phyloP scores from a whole-genome alignment of 768 basidiomycete species.

The Tulasnella sp. region DNA sequence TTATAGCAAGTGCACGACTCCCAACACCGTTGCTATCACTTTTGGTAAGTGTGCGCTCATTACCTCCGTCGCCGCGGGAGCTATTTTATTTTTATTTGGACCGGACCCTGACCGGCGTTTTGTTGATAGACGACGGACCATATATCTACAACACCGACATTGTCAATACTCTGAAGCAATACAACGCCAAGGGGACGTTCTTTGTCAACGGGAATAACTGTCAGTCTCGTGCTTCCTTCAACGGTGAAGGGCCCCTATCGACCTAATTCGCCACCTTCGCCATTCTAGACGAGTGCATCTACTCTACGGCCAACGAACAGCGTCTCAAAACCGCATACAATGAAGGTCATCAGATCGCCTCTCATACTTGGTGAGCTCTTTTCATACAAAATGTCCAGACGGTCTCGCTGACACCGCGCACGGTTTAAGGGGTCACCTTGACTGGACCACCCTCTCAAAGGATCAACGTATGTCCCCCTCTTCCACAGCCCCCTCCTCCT shows the following conservation, averaged over 20 bases:
- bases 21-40: constrained; percentile 6
- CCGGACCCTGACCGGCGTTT: background rate
- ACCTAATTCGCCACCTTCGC: background rate
- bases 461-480: background rate
- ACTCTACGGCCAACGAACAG: constrained; percentile 4
- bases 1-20: background rate
- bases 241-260: background rate
- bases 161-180: background rate
- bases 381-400: background rate
- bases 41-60: background rate
- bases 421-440: background rate
- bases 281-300: constrained; percentile 23
- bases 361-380: background rate
- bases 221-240: background rate
- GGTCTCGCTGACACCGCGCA: background rate
- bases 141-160: constrained; percentile 31
- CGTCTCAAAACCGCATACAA: background rate
- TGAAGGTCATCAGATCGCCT: constrained; percentile 13
- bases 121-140: constrained; percentile 32
- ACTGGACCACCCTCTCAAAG: background rate
- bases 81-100: background rate
- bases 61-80: background rate
- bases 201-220: constrained; percentile 21
- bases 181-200: constrained; percentile 25
- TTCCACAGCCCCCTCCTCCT: background rate